phyloP scores from a whole-genome alignment of 2,329 filamentous ascomycete genomes.

The Aspergillus udagawae region DNA sequence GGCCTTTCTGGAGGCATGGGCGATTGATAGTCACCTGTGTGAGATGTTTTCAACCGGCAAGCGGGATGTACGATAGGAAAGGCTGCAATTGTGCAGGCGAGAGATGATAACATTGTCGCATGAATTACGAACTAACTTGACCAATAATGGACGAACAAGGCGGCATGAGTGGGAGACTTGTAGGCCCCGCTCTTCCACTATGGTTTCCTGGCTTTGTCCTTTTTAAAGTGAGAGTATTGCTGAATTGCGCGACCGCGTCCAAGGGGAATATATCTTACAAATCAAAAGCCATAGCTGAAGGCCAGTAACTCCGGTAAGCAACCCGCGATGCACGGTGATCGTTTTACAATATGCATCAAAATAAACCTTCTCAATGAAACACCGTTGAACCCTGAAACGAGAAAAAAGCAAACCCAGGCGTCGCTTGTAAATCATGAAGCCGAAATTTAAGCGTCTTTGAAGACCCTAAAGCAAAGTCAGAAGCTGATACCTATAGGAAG shows the following conservation, averaged over 20 bases:
- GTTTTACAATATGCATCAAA: background rate
- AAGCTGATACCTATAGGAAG: background rate
- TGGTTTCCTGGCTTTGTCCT: background rate
- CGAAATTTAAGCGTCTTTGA: conserved; percentile 27
- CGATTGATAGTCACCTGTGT: background rate
- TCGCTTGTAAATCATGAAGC: background rate
- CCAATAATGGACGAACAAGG: background rate
- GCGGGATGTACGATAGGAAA: background rate
- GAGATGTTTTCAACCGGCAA: background rate
- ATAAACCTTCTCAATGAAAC: background rate
- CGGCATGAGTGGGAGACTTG: background rate
- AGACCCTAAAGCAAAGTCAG: conserved; percentile 28
- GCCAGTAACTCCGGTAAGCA: conserved; percentile 8
- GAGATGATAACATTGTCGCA: background rate
- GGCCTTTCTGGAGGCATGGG: conserved; percentile 8
- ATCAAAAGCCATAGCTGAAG: background rate
- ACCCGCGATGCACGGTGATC: conserved; percentile 11
- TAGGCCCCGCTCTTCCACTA: background rate
- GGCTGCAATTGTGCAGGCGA: background rate
- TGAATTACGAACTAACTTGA: background rate
- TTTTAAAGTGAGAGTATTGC: background rate
- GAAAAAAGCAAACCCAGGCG: background rate
- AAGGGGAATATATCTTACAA: conserved; percentile 11
- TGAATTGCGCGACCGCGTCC: background rate
- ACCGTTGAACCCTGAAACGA: background rate